These are phyloP conservation scores for Cyclospora cayetanensis DNA, from an alignment of 169 alveolate species.

Conservation along the genomic window DNA sequence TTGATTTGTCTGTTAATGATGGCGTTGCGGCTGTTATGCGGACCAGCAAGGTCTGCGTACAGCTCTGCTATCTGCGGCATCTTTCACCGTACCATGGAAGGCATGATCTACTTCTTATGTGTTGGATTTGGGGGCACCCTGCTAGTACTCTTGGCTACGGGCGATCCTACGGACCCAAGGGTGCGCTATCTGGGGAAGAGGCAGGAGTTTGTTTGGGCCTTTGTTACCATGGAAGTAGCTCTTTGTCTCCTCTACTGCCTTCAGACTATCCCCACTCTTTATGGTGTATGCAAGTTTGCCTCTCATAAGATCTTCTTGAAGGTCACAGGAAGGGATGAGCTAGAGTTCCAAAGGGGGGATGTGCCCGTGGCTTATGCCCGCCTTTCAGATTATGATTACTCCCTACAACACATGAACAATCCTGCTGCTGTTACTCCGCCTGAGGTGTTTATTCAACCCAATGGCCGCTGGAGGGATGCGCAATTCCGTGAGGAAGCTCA, in stretches of 20 bases:
- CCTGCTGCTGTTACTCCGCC: conserved; percentile 30
- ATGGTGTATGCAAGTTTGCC: conserved; percentile 44
- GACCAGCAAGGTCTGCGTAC: conserved; percentile 53
- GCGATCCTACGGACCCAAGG: not conserved
- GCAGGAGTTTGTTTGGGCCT: conserved; percentile 24
- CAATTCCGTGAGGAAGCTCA: too few relatives aligned
- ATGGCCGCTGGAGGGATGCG: too few relatives aligned
- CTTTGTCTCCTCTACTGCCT: conserved; percentile 62
- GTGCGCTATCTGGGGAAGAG: not conserved
- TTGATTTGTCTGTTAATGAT: conserved; percentile 24
- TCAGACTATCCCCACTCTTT: conserved; percentile 67
- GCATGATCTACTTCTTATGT: conserved; percentile 23
- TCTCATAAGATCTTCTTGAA: conserved; percentile 32
- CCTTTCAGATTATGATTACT: conserved; percentile 48
- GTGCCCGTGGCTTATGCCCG: conserved; percentile 65
- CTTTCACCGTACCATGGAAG: conserved; percentile 59
- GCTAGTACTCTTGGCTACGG: not conserved
- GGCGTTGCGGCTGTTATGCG: conserved; percentile 45
- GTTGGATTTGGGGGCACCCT: conserved; percentile 19
- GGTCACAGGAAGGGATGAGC: conserved; percentile 62
- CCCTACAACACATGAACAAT: conserved; percentile 62
- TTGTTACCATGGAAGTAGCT: conserved; percentile 32
- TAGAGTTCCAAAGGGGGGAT: conserved; percentile 54
- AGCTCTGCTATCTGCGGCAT: conserved; percentile 60
- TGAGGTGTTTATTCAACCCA: too few relatives aligned